phyloP scores from a whole-genome alignment of 352 stramenopile genomes.

The Phytophthora melonis region DNA sequence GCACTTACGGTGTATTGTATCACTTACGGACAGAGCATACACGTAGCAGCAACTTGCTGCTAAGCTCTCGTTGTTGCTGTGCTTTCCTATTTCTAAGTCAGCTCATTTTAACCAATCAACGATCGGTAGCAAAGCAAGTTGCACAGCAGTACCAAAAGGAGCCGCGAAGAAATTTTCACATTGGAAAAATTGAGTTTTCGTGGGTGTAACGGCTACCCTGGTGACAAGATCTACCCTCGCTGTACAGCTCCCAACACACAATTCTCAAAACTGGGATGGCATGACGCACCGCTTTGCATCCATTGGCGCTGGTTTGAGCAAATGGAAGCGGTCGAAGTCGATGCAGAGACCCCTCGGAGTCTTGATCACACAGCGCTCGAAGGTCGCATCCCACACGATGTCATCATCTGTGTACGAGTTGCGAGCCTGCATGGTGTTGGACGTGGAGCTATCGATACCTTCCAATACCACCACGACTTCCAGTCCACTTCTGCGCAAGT shows the following conservation, averaged over 20 bases:
- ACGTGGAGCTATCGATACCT: conserved; percentile 86
- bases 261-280: conserved; percentile 48
- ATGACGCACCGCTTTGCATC: conserved; percentile 57
- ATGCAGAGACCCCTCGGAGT: conserved; percentile 64
- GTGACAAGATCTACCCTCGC: not conserved
- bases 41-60: no score
- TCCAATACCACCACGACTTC: conserved; percentile 87
- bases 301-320: conserved; percentile 69
- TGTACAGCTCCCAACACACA: not conserved
- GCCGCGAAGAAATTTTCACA: no score
- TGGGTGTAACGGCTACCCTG: not conserved
- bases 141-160: no score
- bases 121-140: no score
- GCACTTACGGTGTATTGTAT: no score
- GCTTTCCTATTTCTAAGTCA: no score
- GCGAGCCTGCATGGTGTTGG: conserved; percentile 89
- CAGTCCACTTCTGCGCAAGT: conserved; percentile 72
- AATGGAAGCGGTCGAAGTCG: conserved; percentile 88
- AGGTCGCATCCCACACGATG: conserved; percentile 83
- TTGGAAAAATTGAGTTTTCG: not conserved
- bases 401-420: conserved; percentile 87
- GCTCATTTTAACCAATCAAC: no score
- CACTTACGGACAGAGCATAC: no score
- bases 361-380: conserved; percentile 79
- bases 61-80: no score